Conservation (phyloP, 768 basidiomycete species). For the Lanmaoa rubissima region DNA sequence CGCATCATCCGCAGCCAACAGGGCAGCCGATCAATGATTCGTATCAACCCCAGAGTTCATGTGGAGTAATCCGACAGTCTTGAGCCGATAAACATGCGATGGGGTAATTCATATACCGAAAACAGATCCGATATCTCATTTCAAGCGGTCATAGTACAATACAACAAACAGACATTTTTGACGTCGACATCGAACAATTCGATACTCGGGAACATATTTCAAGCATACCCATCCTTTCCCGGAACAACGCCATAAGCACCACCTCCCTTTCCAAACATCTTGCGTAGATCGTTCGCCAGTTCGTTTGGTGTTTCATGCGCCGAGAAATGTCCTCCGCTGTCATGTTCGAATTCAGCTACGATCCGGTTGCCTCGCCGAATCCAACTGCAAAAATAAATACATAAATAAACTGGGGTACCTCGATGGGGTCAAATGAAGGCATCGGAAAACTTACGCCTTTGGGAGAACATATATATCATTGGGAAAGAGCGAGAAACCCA, state of each 20-base stretch:
- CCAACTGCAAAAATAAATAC: constrained; percentile 39
- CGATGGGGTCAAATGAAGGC: background rate
- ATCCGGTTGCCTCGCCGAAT: constrained; percentile 34
- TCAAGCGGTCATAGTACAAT: background rate
- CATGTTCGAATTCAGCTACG: constrained; percentile 50
- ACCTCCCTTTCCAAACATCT: constrained; percentile 56
- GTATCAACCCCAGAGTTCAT: background rate
- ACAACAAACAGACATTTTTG: background rate
- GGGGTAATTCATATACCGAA: background rate
- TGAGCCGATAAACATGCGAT: background rate
- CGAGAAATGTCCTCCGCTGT: constrained; percentile 58
- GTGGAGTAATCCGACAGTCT: too few species aligned
- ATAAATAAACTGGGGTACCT: background rate
- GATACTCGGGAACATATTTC: background rate
- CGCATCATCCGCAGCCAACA: too few species aligned
- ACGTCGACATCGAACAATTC: background rate
- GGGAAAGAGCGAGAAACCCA: constrained; percentile 53
- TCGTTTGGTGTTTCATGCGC: constrained; percentile 49
- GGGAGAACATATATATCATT: constrained; percentile 42
- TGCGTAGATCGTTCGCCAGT: constrained; percentile 49
- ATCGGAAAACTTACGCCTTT: constrained; percentile 33
- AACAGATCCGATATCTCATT: background rate
- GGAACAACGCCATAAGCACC: constrained; percentile 48
- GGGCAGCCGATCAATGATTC: background rate
- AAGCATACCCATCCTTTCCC: constrained; percentile 42